Percentiles rank a stretch among this genome's conserved stretches.
phyloP scores from a whole-genome alignment of 1,284 basidiomycete genomes.

The Omphalotus olearius region DNA sequence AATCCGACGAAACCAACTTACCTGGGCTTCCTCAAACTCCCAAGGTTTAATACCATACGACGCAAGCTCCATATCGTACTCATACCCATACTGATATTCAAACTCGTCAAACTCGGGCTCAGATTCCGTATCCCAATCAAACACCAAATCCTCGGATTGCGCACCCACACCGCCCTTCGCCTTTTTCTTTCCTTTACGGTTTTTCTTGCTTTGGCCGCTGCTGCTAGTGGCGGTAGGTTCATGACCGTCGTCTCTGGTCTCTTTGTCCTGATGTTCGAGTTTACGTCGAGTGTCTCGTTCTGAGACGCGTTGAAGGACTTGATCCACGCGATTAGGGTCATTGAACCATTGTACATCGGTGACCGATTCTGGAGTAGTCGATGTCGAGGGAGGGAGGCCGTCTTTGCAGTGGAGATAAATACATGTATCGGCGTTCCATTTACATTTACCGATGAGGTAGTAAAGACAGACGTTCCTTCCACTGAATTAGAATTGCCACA shows the following conservation, averaged over 20 bases:
- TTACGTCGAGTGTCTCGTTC: constrained; percentile 5
- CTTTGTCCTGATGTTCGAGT: not conserved
- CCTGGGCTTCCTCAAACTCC: not conserved
- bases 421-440: constrained; percentile 27
- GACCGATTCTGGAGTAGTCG: not conserved
- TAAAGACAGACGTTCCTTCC: constrained; percentile 37
- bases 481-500: constrained; percentile 19
- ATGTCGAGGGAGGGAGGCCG: constrained; percentile 19
- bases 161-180: not conserved
- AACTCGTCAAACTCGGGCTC: not conserved
- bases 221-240: too few relatives aligned
- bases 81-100: not conserved
- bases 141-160: not conserved
- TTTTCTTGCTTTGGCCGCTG: not conserved
- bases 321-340: not conserved
- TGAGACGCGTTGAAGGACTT: not conserved
- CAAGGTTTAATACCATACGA: constrained; percentile 7
- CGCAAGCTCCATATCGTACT: not conserved
- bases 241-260: too few relatives aligned
- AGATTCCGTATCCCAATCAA: constrained; percentile 7
- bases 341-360: constrained; percentile 28
- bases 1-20: not conserved
- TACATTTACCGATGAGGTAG: constrained; percentile 31
- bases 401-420: constrained; percentile 32
- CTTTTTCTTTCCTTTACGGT: not conserved